A percentile compares a stretch with the other conserved stretches of the same genome.
Conservation (phyloP, 768 basidiomycete genomes). For the Tephrocybe sp. region DNA sequence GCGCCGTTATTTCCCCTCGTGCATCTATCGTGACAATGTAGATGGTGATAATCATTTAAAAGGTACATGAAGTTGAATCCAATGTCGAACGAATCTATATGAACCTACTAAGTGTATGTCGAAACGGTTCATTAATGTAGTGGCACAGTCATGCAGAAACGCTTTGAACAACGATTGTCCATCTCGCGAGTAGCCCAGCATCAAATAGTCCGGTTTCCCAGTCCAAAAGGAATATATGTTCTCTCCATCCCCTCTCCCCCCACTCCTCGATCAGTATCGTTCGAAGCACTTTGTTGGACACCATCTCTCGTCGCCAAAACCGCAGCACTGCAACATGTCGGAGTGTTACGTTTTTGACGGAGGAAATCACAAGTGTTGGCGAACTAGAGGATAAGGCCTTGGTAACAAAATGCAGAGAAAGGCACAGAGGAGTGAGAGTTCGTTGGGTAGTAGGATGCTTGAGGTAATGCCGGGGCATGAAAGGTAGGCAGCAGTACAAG, state of each 20-base stretch:
- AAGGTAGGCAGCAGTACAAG: constrained; percentile 43
- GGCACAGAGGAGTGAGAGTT: constrained; percentile 37
- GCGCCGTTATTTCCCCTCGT: no score
- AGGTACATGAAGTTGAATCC: no score
- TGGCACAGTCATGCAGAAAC: constrained; percentile 9
- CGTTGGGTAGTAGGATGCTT: constrained; percentile 12
- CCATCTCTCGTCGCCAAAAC: constrained; percentile 23
- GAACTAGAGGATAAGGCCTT: constrained; percentile 29
- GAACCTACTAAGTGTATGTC: no score
- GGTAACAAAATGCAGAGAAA: constrained; percentile 35
- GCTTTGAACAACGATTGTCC: constrained; percentile 38
- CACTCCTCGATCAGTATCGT: constrained; percentile 26
- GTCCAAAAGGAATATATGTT: constrained; percentile 41
- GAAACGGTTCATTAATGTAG: no score
- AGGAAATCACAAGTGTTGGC: constrained; percentile 27
- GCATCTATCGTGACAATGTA: no score
- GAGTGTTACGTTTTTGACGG: constrained; percentile 38
- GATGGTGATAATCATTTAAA: no score
- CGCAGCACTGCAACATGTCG: constrained; percentile 27
- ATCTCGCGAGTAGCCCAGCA: constrained; percentile 42
- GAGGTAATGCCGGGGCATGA: constrained; percentile 30
- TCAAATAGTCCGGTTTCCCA: constrained; percentile 54
- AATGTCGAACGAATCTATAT: no score
- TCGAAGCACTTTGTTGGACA: constrained; percentile 25
- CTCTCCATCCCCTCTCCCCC: constrained; percentile 40